phyloP scores from a whole-genome alignment of 179 eudicot species.

The Corrigiola litoralis region DNA sequence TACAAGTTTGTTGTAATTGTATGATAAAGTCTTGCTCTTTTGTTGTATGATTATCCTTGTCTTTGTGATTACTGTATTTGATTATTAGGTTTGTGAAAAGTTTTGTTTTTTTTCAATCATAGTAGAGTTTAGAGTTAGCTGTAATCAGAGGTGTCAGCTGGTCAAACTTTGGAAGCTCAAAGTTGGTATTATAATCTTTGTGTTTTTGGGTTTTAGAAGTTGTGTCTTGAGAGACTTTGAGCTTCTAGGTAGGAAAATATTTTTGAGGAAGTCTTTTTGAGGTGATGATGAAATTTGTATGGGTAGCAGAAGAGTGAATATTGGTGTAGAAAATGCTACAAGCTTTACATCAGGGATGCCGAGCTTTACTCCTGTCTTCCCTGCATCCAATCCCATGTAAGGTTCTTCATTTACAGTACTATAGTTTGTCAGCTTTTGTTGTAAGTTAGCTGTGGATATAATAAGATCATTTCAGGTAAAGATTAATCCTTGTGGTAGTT shows the following conservation, averaged over 20 bases:
- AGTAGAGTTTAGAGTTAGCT: constrained; percentile 1
- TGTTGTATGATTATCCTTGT: background rate
- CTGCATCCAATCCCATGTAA: constrained; percentile 47
- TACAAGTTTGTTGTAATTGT: constrained; percentile 6
- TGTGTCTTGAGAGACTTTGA: constrained; percentile 6
- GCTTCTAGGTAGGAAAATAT: constrained; percentile 8
- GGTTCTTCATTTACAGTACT: constrained; percentile 5
- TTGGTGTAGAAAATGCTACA: constrained; percentile 39
- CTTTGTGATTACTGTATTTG: constrained; percentile 17
- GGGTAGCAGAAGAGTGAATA: constrained; percentile 39
- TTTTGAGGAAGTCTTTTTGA: constrained; percentile 4
- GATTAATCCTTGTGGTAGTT: too few species aligned
- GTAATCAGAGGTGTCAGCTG: background rate
- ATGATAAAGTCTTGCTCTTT: background rate
- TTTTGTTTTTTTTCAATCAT: constrained; percentile 6
- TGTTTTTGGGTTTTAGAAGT: constrained; percentile 4
- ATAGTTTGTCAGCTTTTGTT: background rate
- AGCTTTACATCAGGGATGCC: constrained; percentile 55
- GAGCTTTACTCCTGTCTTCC: constrained; percentile 44
- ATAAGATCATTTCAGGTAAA: too few species aligned
- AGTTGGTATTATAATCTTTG: background rate
- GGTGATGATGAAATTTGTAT: constrained; percentile 38
- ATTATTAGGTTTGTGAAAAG: constrained; percentile 12
- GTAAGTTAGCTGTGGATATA: background rate
- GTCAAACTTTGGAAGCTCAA: background rate